These are phyloP conservation scores for Penicillium corylophilum DNA, from an alignment of 2,329 filamentous ascomycete species.

Conservation along the genomic window DNA sequence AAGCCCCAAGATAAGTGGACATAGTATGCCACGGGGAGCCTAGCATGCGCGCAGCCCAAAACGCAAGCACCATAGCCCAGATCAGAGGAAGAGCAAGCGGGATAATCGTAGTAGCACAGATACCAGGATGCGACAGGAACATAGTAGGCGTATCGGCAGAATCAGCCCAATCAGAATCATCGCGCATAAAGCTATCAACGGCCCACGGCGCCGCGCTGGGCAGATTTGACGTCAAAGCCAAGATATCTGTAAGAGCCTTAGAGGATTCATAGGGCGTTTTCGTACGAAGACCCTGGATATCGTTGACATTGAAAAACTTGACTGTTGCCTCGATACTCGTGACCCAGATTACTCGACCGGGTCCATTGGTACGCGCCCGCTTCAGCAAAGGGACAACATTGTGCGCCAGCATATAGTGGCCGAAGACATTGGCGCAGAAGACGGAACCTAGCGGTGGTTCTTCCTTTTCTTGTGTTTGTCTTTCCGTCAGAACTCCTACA, in stretches of 20 bases:
- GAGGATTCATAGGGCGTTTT: conserved; percentile 74
- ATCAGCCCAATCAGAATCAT: conserved; percentile 8
- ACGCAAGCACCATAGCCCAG: conserved; percentile 65
- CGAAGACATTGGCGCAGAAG: conserved; percentile 91
- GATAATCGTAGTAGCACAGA: conserved; percentile 79
- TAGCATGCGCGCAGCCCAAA: conserved; percentile 71
- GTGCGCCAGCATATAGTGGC: conserved; percentile 87
- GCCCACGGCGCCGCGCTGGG: conserved; percentile 59
- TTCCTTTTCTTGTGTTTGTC: conserved; percentile 44
- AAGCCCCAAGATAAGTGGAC: conserved; percentile 73
- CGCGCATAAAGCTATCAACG: conserved; percentile 53
- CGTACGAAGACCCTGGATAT: conserved; percentile 71
- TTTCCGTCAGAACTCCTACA: conserved; percentile 54
- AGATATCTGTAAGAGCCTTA: conserved; percentile 82
- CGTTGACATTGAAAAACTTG: conserved; percentile 60
- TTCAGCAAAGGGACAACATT: conserved; percentile 72
- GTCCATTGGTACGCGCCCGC: conserved; percentile 42
- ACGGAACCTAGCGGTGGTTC: conserved; percentile 72
- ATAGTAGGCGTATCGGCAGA: conserved; percentile 51
- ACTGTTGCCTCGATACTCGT: conserved; percentile 72
- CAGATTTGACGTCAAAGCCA: conserved; percentile 71
- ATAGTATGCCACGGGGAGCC: conserved; percentile 88
- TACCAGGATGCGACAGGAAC: conserved; percentile 81
- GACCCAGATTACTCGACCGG: conserved; percentile 79
- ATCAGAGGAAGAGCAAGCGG: conserved; percentile 69